Evolutionary conservation across 2,329 filamentous ascomycete genomes (phyloP), one percentile per base, ranked within the genome.

Genomic region (Aspergillus arachidicola): DNA sequence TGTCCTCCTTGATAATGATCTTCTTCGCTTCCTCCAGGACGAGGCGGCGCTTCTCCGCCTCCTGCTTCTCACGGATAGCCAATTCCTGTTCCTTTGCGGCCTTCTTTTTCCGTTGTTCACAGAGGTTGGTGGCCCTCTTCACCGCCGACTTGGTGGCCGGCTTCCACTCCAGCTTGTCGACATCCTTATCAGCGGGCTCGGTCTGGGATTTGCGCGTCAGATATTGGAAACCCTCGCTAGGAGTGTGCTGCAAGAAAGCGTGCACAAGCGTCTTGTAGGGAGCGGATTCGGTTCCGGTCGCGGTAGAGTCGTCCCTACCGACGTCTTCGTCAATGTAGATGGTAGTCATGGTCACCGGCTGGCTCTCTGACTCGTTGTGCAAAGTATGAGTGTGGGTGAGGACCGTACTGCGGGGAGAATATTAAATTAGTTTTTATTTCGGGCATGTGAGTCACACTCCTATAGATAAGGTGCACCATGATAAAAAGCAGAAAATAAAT

Each of bases 11-110:
- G 64, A 91, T 82, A 63, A 89, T 80, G 66, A 94, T 85, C 79
- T 92, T 91, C 84, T 93, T 94, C 41, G 92, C 91, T 70, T 94
- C 91, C 75, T 96, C 92, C 36, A 96, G 83, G 36, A 92, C 83
- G 75, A 87, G 86, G 66, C 89, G 83, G 59, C 90, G 87, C 74
- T 90, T 89, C 69, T 89, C 87, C 65, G 89, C 87, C 76, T 91
- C 89, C 79, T 92, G 88, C 73, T 89, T 87, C 78, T 92, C 88
- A 60, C 89, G 86, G 53, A 90, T 87, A 60, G 88, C 89, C 67
- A 88, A 81, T 74, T 93, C 89, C 69, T 89, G 85, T 78, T 91
- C 91, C 80, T 93, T 93, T 71, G 87, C 87, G 51, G 90, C 85
- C 85, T 96, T 96, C 85, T 93, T 94, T 86, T 92, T 91, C 79